phyloP scores from a whole-genome alignment of 306 rosid species.

The Begonia loranthoides region DNA sequence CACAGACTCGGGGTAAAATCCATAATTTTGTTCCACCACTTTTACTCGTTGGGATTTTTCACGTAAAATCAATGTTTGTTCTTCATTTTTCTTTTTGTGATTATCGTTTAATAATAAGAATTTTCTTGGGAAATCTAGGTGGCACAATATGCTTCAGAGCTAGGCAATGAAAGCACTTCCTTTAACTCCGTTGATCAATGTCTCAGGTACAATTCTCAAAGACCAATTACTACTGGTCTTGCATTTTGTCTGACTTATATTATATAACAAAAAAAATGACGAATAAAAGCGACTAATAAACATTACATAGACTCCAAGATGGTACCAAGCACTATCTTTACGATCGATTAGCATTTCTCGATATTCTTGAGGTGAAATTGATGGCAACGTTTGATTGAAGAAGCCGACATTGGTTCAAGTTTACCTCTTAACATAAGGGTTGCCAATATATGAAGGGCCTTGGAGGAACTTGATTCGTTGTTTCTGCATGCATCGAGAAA shows the following conservation, averaged over 20 bases:
- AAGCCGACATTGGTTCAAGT: not conserved
- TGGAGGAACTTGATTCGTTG: slow-evolving; percentile 79
- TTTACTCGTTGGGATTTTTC: too few relatives aligned
- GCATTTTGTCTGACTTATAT: not conserved
- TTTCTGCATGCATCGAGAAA: slow-evolving; percentile 75
- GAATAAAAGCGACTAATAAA: too few relatives aligned
- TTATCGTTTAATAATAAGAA: not conserved
- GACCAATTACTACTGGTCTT: not conserved
- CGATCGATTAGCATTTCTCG: not conserved
- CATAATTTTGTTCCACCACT: too few relatives aligned
- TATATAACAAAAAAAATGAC: too few relatives aligned
- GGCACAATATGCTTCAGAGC: slow-evolving; percentile 77
- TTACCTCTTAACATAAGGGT: not conserved
- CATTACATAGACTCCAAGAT: too few relatives aligned
- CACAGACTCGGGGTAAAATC: too few relatives aligned
- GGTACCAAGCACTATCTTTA: too few relatives aligned
- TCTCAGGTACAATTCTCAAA: slow-evolving; percentile 36
- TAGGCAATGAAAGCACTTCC: slow-evolving; percentile 62
- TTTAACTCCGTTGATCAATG: slow-evolving; percentile 56
- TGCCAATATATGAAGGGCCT: slow-evolving; percentile 32
- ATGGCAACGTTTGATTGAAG: not conserved
- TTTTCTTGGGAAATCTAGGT: slow-evolving; percentile 34
- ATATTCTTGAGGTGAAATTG: not conserved
- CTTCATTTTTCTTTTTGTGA: too few relatives aligned
- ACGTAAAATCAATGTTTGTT: too few relatives aligned